Evolutionary conservation across 768 basidiomycete genomes (phyloP).

Genomic region (Rhizopogon vinicolor): DNA sequence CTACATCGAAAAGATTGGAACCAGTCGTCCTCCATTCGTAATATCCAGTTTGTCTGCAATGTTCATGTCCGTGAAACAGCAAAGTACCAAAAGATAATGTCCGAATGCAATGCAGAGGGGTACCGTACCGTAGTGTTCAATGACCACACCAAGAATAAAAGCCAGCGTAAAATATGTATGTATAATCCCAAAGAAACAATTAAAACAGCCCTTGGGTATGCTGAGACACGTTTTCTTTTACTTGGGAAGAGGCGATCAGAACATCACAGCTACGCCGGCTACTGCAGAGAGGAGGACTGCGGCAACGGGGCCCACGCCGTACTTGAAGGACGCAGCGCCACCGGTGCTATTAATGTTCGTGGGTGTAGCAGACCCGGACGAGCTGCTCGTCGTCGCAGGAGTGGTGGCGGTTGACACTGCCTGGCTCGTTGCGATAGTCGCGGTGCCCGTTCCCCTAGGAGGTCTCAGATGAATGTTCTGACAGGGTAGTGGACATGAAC

Average conservation of each 20-base stretch:
- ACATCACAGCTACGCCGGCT: slow-evolving; percentile 37
- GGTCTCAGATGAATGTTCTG: background rate
- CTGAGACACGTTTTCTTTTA: background rate
- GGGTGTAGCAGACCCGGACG: slow-evolving; percentile 18
- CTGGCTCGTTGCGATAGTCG: background rate
- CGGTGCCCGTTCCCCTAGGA: background rate
- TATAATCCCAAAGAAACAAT: background rate
- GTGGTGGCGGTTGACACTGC: slow-evolving; percentile 9
- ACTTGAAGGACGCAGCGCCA: slow-evolving; percentile 29
- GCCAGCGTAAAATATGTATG: slow-evolving; percentile 3
- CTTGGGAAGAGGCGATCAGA: slow-evolving; percentile 27
- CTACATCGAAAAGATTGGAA: background rate
- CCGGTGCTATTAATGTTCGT: slow-evolving; percentile 15
- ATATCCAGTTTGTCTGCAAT: slow-evolving; percentile 5
- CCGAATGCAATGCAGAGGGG: slow-evolving; percentile 8
- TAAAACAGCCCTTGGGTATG: background rate
- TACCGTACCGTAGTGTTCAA: background rate
- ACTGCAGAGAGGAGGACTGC: slow-evolving; percentile 39
- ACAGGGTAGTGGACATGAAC: background rate
- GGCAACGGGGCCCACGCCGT: slow-evolving; percentile 27
- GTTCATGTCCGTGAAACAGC: background rate
- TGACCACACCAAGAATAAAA: slow-evolving; percentile 4
- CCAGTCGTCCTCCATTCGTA: slow-evolving; percentile 9
- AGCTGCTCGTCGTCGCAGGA: slow-evolving; percentile 5
- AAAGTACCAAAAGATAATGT: slow-evolving; percentile 7